Percentiles rank a stretch among this genome's conserved stretches.
Conservation (phyloP, 768 basidiomycete species). For the Mycena rebaudengoi region DNA sequence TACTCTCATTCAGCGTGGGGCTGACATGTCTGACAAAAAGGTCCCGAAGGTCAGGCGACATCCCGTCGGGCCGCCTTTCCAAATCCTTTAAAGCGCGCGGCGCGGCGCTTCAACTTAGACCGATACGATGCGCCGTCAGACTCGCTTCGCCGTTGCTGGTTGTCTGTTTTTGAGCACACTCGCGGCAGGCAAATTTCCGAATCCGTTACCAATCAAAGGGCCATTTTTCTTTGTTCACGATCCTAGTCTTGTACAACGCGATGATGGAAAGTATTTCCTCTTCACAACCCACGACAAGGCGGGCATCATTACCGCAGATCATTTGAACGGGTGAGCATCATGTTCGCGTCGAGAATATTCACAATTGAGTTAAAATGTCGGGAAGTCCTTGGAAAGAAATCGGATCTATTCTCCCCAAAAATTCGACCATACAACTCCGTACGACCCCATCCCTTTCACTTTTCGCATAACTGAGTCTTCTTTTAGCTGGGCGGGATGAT, state of each 20-base stretch:
- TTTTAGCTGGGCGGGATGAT: conserved; percentile 16
- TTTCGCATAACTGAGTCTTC: not conserved
- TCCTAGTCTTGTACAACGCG: conserved; percentile 20
- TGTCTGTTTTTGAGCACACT: too few species aligned
- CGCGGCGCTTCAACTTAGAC: too few species aligned
- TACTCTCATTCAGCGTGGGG: too few species aligned
- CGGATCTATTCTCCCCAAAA: conserved; percentile 14
- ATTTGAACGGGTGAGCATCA: conserved; percentile 6
- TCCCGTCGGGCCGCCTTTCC: too few species aligned
- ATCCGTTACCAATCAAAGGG: conserved; percentile 13
- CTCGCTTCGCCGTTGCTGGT: too few species aligned
- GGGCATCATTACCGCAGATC: conserved; percentile 16
- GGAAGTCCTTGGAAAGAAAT: conserved; percentile 17
- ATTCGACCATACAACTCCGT: conserved; percentile 23
- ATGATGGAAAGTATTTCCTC: conserved; percentile 21
- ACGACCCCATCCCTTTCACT: not conserved
- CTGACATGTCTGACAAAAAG: too few species aligned
- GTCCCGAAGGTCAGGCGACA: too few species aligned
- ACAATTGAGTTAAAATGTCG: not conserved
- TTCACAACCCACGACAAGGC: conserved; percentile 26
- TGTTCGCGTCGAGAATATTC: not conserved
- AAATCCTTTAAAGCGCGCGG: too few species aligned
- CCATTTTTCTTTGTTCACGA: conserved; percentile 24
- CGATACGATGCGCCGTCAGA: too few species aligned
- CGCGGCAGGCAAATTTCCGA: not conserved